These are phyloP conservation scores for Yamadazyma oceani DNA, from an alignment of 1,139 yeast species.

Conservation along the genomic window DNA sequence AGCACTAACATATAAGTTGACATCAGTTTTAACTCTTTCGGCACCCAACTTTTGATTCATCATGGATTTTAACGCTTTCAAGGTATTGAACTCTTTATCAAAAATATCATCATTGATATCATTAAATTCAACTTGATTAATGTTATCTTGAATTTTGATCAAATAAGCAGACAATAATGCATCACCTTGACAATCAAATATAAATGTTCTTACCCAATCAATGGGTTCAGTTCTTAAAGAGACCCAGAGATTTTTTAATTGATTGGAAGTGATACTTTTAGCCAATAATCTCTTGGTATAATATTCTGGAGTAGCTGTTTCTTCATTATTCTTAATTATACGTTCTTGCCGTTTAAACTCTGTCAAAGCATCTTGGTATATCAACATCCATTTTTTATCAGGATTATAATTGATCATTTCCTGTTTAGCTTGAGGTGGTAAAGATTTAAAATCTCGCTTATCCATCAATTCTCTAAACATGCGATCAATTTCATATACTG, in stretches of 20 bases:
- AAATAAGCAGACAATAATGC: constrained; percentile 61
- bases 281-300: constrained; percentile 77
- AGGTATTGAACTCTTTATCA: constrained; percentile 48
- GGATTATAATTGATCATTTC: constrained; percentile 76
- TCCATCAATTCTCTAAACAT: constrained; percentile 73
- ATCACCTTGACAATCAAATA: constrained; percentile 82
- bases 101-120: constrained; percentile 47
- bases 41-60: constrained; percentile 50
- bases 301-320: constrained; percentile 64
- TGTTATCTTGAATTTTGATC: constrained; percentile 40
- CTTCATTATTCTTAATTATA: constrained; percentile 28
- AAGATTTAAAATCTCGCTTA: constrained; percentile 76
- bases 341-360: constrained; percentile 65
- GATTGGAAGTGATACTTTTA: constrained; percentile 65
- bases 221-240: constrained; percentile 89
- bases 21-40: constrained; percentile 43
- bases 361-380: constrained; percentile 81
- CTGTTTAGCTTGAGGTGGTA: constrained; percentile 74
- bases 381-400: constrained; percentile 88
- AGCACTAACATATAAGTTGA: constrained; percentile 41
- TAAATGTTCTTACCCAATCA: constrained; percentile 82
- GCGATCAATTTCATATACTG: constrained; percentile 60
- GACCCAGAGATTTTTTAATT: constrained; percentile 84
- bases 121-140: constrained; percentile 30
- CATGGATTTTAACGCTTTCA: constrained; percentile 48